Conservation (phyloP, 2,329 filamentous ascomycete species). For the Diplocarpon mali region DNA sequence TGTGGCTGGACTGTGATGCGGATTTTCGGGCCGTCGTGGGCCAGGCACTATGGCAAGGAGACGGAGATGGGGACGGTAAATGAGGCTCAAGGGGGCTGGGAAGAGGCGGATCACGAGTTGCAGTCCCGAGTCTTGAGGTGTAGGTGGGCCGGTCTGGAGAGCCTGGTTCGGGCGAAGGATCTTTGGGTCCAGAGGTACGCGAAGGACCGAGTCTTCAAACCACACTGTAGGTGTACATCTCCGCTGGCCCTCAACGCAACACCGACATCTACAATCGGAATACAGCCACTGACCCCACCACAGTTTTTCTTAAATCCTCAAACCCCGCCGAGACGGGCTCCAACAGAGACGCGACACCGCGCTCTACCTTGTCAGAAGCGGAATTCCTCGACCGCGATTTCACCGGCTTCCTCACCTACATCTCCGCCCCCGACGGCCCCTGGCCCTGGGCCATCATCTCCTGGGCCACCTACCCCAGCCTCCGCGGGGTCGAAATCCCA, state of each 20-base stretch:
- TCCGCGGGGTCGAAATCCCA: conserved; percentile 19
- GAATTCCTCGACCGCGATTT: conserved; percentile 15
- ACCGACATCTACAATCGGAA: no score
- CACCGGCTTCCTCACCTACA: conserved; percentile 8
- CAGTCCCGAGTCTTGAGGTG: conserved; percentile 15
- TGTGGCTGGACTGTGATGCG: conserved; percentile 19
- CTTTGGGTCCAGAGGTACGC: conserved; percentile 16
- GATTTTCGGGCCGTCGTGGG: conserved; percentile 24
- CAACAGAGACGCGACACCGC: no score
- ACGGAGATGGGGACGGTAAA: neutral
- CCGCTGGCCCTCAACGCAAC: neutral
- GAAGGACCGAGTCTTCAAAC: conserved; percentile 2
- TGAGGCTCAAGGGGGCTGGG: neutral
- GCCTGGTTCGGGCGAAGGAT: conserved; percentile 20
- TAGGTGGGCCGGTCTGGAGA: conserved; percentile 21
- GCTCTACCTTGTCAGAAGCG: conserved; percentile 1
- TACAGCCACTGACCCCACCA: neutral
- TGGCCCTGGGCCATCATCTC: neutral
- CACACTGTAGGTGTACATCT: conserved; percentile 8
- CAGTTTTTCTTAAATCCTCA: conserved; percentile 5
- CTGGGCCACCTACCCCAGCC: conserved; percentile 11
- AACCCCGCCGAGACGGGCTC: neutral
- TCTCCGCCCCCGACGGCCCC: neutral
- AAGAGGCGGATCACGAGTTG: conserved; percentile 8
- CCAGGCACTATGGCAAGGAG: conserved; percentile 7